phyloP scores from a whole-genome alignment of 1,139 yeast genomes.

The Candida anutae region DNA sequence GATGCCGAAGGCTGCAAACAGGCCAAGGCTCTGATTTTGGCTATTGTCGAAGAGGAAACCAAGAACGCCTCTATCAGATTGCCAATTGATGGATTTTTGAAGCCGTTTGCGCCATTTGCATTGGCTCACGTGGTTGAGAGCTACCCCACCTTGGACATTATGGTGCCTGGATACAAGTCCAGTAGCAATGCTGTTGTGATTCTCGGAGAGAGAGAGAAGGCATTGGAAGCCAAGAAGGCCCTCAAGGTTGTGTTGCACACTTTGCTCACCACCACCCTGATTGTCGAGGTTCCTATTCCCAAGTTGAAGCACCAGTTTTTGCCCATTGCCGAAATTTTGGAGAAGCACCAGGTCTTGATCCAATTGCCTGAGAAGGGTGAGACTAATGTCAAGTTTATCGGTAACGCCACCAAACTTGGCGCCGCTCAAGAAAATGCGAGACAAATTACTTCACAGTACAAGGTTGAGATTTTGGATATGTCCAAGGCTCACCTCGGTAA shows the following conservation, averaged over 20 bases:
- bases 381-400: constrained; percentile 54
- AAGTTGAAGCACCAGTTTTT: constrained; percentile 37
- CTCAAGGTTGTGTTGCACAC: constrained; percentile 40
- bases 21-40: constrained; percentile 64
- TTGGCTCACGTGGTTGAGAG: constrained; percentile 16
- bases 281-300: constrained; percentile 38
- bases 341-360: constrained; percentile 55
- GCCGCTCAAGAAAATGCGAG: constrained; percentile 54
- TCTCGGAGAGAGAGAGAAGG: constrained; percentile 60
- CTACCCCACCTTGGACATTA: constrained; percentile 21
- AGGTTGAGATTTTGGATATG: constrained; percentile 67
- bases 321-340: constrained; percentile 38
- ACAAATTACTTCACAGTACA: constrained; percentile 43
- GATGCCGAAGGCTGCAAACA: constrained; percentile 74
- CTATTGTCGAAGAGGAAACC: constrained; percentile 71
- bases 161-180: constrained; percentile 30
- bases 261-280: constrained; percentile 30
- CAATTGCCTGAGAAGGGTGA: constrained; percentile 44
- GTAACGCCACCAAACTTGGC: constrained; percentile 47
- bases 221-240: constrained; percentile 39
- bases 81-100: constrained; percentile 36
- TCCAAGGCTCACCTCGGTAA: constrained; percentile 84
- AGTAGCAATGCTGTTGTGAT: constrained; percentile 27
- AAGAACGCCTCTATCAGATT: constrained; percentile 47
- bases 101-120: constrained; percentile 42